Evolutionary conservation across 805 yeast genomes (phyloP), one percentile per base, ranked within the genome.

Genomic region (Novakomyces olei): DNA sequence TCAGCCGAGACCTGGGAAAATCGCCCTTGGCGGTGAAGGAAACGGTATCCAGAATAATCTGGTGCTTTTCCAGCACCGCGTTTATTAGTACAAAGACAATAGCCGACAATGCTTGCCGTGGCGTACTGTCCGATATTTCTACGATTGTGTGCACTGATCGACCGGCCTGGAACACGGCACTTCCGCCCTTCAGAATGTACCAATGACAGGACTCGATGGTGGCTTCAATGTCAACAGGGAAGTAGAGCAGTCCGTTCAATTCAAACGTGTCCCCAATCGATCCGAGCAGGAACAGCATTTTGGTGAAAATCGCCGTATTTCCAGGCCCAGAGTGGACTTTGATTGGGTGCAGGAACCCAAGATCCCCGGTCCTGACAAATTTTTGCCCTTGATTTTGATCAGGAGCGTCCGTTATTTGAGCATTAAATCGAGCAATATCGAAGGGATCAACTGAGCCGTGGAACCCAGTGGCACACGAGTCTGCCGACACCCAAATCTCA

Each of bases 401-500:
- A 5, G 14, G 20, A 12, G 15, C 32, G 26, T 66, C 74, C 1
- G 50, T 62, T 12, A 83, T 66, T 34, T 60, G 64, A 10, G 81
- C 85, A 16, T 55, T 51, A 41, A 77, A 68, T 40, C 76, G 76
- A 15, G 58, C 57, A 7, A 55, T 50, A 4, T 58, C 59, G 40
- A 72, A 67, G 8, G 55, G 51, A 39, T 71, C 76, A 6, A 61
- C 57, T 1, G 43, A 44, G 33, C 65, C 59, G 26, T 68, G 65
- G 47, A 69, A 72, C 5, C 68, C 66, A 8, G 60, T 50, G 19
- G 70, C 73, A 42, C 75, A 81, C 1, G 85, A 92, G 40, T 80
- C 92, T 1, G 92, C 76, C 40, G 77, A 68, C 2, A 85, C 91
- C 96, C 96, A 88, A 26, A 88, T 80, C 53, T 88, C 99, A 22